Conservation (phyloP, 495 filamentous ascomycete genomes). For the Tuber aestivum region DNA sequence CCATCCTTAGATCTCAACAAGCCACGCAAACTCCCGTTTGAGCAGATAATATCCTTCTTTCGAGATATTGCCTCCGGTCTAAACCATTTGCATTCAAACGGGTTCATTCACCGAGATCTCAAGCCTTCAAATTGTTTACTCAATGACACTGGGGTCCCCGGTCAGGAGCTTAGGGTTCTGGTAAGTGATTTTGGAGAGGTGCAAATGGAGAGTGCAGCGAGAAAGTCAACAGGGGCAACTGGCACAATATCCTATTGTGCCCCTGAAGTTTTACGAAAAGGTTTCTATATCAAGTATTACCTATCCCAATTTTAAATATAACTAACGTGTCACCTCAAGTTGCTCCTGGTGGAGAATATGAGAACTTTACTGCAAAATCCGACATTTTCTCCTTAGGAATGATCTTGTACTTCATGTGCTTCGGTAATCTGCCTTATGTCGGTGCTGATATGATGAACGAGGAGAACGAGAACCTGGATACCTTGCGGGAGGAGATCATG, state of each 20-base stretch:
- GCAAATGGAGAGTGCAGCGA: conserved; percentile 68
- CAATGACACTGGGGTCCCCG: conserved; percentile 40
- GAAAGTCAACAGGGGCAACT: conserved; percentile 85
- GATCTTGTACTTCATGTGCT: conserved; percentile 98
- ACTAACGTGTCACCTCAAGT: conserved; percentile 47
- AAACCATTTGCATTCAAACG: conserved; percentile 82
- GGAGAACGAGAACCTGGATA: conserved; percentile 88
- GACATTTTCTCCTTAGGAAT: conserved; percentile 96
- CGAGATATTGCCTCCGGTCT: conserved; percentile 89
- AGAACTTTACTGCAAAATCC: conserved; percentile 91
- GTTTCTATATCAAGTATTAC: conserved; percentile 6
- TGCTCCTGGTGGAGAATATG: conserved; percentile 61
- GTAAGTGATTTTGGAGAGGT: conserved; percentile 98
- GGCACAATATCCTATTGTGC: conserved; percentile 97
- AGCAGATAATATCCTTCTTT: conserved; percentile 95
- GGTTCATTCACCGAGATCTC: conserved; percentile 92
- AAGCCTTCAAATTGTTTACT: conserved; percentile 96
- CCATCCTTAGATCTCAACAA: conserved; percentile 48
- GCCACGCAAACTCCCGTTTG: conserved; percentile 66
- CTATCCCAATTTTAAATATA: not conserved
- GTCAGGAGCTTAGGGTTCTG: conserved; percentile 60
- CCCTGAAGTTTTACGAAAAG: conserved; percentile 76
- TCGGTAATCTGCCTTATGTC: conserved; percentile 75
- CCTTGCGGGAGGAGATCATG: conserved; percentile 77
- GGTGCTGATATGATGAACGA: conserved; percentile 80